These are phyloP conservation scores for Calonectria fujianensis DNA, from an alignment of 2,329 filamentous ascomycete species.

Conservation along the genomic window DNA sequence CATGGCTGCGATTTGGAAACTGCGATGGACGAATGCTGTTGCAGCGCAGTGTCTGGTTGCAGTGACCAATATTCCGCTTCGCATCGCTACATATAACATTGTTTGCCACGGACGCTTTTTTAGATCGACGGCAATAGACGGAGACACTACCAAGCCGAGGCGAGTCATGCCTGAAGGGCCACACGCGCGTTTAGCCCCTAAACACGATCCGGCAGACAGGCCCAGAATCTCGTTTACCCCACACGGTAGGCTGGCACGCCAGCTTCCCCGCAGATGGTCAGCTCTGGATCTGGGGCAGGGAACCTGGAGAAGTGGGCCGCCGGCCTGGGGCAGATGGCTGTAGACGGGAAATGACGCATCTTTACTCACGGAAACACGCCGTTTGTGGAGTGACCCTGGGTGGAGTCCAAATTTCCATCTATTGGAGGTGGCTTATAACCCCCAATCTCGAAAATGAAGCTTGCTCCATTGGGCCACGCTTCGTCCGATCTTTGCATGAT, in stretches of 20 bases:
- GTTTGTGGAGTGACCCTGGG: not conserved
- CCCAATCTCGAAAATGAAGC: not conserved
- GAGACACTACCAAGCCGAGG: constrained; percentile 1
- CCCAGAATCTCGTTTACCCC: constrained; percentile 23
- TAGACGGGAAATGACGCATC: constrained; percentile 30
- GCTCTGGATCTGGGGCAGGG: constrained; percentile 19
- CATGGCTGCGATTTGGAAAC: constrained; percentile 12
- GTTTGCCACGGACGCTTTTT: constrained; percentile 1
- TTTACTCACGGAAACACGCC: not conserved
- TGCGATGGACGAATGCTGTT: not conserved
- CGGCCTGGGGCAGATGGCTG: constrained; percentile 6
- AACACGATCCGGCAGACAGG: not conserved
- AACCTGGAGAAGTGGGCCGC: constrained; percentile 28
- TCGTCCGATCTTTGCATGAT: constrained; percentile 10
- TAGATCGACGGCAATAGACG: constrained; percentile 36
- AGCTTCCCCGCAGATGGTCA: constrained; percentile 25
- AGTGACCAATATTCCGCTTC: not conserved
- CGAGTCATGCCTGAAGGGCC: constrained; percentile 26
- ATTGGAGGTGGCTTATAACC: not conserved
- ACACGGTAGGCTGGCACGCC: not conserved
- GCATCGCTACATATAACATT: constrained; percentile 21
- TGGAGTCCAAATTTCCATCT: constrained; percentile 1
- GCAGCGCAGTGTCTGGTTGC: constrained; percentile 22
- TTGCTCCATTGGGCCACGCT: constrained; percentile 13
- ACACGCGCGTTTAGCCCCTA: not conserved